Conservation (phyloP, 495 filamentous ascomycete species). For the Xylaria flabelliformis region DNA sequence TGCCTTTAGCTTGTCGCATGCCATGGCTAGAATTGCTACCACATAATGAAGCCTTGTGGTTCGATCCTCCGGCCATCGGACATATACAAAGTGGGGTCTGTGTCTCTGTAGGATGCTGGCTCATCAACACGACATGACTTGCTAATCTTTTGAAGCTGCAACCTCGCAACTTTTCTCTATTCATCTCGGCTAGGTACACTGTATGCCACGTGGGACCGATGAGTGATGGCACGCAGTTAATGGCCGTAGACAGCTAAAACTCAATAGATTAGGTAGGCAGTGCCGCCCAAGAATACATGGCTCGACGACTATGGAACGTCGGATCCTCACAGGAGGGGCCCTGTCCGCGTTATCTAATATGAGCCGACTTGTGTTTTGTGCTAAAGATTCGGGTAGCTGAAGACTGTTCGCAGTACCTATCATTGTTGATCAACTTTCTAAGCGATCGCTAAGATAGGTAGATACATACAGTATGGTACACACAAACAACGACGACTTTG, state of each 20-base stretch:
- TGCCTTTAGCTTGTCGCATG: background rate
- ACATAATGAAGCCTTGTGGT: background rate
- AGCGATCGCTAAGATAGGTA: background rate
- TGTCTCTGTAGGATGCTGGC: background rate
- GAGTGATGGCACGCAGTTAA: background rate
- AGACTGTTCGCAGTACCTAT: background rate
- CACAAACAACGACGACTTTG: background rate
- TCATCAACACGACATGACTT: background rate
- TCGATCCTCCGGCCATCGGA: background rate
- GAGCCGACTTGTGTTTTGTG: background rate
- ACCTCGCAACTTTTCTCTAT: background rate
- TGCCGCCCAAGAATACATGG: background rate
- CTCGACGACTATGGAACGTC: background rate
- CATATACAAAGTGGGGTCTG: background rate
- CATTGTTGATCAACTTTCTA: background rate
- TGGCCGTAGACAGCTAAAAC: background rate
- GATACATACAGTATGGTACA: background rate
- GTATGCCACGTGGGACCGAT: background rate
- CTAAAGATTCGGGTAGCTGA: background rate
- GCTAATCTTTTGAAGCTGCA: too few species aligned
- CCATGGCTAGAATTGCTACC: background rate
- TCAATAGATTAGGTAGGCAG: background rate
- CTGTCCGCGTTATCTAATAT: background rate
- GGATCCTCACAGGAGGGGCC: background rate
- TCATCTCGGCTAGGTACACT: background rate